Conservation (phyloP, 2,329 filamentous ascomycete genomes). For the Botrytis squamosa region DNA sequence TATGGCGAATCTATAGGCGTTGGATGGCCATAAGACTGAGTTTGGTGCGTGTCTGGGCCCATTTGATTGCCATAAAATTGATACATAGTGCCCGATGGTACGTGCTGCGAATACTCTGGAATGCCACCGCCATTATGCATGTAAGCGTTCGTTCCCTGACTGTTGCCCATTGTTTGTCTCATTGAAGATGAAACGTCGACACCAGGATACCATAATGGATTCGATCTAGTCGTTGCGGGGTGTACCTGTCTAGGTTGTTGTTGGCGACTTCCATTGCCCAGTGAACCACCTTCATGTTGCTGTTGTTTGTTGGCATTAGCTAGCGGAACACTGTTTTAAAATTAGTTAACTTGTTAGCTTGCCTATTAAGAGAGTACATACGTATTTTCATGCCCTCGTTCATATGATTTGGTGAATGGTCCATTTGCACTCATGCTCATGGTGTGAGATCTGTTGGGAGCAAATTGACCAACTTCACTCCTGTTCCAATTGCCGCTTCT, state of each 20-base stretch:
- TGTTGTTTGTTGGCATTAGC: background rate
- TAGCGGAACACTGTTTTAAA: background rate
- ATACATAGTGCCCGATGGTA: background rate
- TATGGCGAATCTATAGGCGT: too few relatives aligned
- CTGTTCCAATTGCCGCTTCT: background rate
- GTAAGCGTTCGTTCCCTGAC: background rate
- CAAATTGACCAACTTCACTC: background rate
- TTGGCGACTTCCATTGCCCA: background rate
- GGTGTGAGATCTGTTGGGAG: background rate
- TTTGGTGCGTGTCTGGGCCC: background rate
- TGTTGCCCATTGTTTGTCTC: background rate
- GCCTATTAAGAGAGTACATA: background rate
- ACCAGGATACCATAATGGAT: background rate
- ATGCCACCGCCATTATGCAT: background rate
- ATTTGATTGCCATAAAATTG: background rate
- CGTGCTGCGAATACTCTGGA: too few relatives aligned
- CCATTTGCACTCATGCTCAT: background rate
- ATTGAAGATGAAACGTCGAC: too few relatives aligned
- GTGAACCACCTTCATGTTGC: background rate
- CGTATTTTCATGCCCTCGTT: background rate
- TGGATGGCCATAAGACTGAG: background rate
- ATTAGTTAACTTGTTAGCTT: background rate
- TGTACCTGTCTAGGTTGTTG: background rate
- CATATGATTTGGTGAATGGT: background rate
- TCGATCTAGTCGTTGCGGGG: background rate